phyloP scores from a whole-genome alignment of 148 eudicot species.

The Rhododendron henanense region DNA sequence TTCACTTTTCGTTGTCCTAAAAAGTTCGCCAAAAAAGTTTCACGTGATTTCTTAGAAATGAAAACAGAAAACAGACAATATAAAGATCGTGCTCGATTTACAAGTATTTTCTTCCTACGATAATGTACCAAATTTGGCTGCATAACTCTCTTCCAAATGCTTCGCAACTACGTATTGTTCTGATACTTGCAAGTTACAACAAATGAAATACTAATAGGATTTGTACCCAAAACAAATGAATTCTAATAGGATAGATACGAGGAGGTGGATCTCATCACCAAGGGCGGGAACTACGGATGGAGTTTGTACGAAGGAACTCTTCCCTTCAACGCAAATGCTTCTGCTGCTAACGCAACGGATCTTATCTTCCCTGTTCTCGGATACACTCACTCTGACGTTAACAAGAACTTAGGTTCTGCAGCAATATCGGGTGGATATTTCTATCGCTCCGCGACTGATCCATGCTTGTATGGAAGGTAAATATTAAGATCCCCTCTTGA shows the following conservation, averaged over 20 bases:
- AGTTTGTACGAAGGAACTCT: conserved; percentile 68
- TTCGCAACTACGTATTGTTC: neutral
- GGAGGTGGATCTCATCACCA: conserved; percentile 78
- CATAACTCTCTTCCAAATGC: neutral
- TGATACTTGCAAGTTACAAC: neutral
- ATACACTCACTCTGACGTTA: conserved; percentile 57
- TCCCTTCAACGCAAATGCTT: conserved; percentile 23
- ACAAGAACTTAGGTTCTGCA: conserved; percentile 75
- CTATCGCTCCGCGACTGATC: conserved; percentile 78
- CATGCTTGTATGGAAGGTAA: conserved; percentile 87
- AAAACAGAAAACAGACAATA: neutral
- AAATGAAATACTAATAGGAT: neutral
- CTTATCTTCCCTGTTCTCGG: conserved; percentile 72
- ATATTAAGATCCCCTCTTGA: neutral
- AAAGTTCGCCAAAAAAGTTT: neutral
- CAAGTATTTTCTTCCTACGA: neutral
- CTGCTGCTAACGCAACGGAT: conserved; percentile 26
- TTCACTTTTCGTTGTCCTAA: neutral
- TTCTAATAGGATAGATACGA: conserved; percentile 68
- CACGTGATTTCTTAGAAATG: neutral
- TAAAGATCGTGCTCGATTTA: neutral
- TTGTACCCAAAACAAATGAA: neutral
- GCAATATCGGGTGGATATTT: conserved; percentile 85
- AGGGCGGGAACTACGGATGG: conserved; percentile 98
- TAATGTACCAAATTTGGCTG: neutral